Evolutionary conservation across 148 eudicot genomes (phyloP).

Genomic region (Rhododendron mucronatum): DNA sequence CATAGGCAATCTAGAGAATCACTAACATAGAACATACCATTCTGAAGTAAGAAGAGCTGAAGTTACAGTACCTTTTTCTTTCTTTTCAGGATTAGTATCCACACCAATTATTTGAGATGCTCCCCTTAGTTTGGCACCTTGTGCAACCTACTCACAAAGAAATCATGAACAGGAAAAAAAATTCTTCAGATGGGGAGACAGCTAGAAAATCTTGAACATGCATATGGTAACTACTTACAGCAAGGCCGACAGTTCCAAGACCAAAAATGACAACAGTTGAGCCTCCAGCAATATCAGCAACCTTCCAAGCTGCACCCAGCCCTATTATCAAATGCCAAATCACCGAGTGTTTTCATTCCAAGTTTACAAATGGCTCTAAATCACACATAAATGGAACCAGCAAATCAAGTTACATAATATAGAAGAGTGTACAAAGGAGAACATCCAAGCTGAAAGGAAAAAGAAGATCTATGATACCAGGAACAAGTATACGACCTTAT

Average conservation of each 20-base stretch:
- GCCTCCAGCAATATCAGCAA: constrained; percentile 68
- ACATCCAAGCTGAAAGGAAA: not conserved
- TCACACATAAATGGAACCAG: not conserved
- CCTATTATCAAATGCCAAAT: constrained; percentile 32
- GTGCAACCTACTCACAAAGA: constrained; percentile 40
- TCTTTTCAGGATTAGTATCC: constrained; percentile 64
- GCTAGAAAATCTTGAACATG: not conserved
- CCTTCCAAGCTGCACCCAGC: constrained; percentile 96
- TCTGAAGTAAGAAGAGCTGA: not conserved
- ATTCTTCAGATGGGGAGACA: constrained; percentile 13
- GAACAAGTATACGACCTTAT: not conserved
- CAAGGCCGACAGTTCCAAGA: constrained; percentile 96
- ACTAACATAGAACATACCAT: not conserved
- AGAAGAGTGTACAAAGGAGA: not conserved
- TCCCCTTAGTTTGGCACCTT: constrained; percentile 60
- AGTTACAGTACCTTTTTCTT: constrained; percentile 42
- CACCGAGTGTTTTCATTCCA: not conserved
- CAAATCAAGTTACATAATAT: not conserved
- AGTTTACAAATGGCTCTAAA: not conserved
- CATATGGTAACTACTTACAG: constrained; percentile 47
- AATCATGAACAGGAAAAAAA: not conserved
- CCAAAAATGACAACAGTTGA: constrained; percentile 85
- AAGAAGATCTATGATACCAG: not conserved
- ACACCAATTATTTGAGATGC: constrained; percentile 85
- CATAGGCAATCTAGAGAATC: not conserved